Percentiles rank a stretch among this genome's conserved stretches.
These are phyloP conservation scores for Trichoderma harzianum DNA, from an alignment of 2,329 filamentous ascomycete species.

Conservation along the genomic window DNA sequence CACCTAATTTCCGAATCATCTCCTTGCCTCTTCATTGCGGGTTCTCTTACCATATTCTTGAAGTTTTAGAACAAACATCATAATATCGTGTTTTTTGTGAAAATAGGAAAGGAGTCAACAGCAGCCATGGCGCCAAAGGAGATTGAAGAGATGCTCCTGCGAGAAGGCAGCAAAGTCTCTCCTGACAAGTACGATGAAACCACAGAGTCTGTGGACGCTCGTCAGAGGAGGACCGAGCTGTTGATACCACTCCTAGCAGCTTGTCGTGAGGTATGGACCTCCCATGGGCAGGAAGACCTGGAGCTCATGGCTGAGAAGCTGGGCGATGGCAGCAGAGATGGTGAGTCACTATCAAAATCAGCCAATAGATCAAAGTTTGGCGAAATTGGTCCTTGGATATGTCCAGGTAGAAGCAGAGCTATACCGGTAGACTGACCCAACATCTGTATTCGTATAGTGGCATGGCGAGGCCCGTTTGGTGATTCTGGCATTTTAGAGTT, in stretches of 20 bases:
- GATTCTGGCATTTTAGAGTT: conserved; percentile 57
- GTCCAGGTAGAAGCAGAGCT: not conserved
- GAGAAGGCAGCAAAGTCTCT: conserved; percentile 30
- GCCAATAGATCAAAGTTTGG: not conserved
- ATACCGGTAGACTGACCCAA: conserved; percentile 6
- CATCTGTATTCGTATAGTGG: conserved; percentile 36
- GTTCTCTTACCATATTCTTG: not conserved
- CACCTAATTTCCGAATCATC: not conserved
- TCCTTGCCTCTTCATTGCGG: not conserved
- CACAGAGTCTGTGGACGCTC: conserved; percentile 24
- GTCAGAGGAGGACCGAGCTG: conserved; percentile 27
- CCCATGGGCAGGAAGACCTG: conserved; percentile 38
- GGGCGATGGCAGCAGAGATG: conserved; percentile 53
- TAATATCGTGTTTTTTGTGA: not conserved
- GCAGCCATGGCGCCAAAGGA: conserved; percentile 33
- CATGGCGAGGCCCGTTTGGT: conserved; percentile 56
- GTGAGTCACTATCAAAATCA: conserved; percentile 37
- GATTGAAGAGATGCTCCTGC: conserved; percentile 36
- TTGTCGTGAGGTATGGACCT: conserved; percentile 40
- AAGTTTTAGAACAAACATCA: not conserved
- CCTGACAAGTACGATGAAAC: conserved; percentile 29
- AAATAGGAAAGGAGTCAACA: not conserved
- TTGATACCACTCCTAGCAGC: conserved; percentile 39
- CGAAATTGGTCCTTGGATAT: not conserved
- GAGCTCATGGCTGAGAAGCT: conserved; percentile 49